Conservation (phyloP, 768 basidiomycete genomes). For the Sarcomyxa edulis region DNA sequence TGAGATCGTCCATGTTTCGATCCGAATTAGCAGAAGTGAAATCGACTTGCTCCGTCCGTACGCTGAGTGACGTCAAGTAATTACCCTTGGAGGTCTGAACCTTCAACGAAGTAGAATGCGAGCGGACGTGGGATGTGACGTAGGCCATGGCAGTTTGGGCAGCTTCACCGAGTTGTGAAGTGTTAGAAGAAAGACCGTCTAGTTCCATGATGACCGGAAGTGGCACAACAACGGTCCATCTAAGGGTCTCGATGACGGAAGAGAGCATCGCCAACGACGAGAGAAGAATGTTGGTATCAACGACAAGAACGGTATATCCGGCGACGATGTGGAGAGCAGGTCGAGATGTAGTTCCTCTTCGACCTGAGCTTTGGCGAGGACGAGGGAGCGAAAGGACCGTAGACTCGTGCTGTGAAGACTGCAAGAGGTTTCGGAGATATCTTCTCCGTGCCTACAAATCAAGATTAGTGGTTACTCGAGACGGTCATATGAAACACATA, state of each 20-base stretch:
- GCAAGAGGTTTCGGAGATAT: slow-evolving; percentile 67
- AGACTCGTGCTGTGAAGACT: slow-evolving; percentile 31
- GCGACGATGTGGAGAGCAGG: slow-evolving; percentile 56
- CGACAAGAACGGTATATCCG: slow-evolving; percentile 86
- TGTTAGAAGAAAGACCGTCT: slow-evolving; percentile 75
- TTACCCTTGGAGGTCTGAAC: slow-evolving; percentile 95
- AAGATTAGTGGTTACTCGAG: slow-evolving; percentile 9
- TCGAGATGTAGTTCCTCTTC: slow-evolving; percentile 24
- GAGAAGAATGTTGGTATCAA: slow-evolving; percentile 94
- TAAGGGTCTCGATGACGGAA: slow-evolving; percentile 69
- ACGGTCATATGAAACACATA: slow-evolving; percentile 21
- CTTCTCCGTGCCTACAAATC: slow-evolving; percentile 59
- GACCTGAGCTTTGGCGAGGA: slow-evolving; percentile 19
- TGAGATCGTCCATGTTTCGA: slow-evolving; percentile 91
- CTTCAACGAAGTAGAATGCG: slow-evolving; percentile 76
- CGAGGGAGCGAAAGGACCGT: slow-evolving; percentile 19
- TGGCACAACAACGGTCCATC: slow-evolving; percentile 89
- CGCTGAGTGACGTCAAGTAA: slow-evolving; percentile 76
- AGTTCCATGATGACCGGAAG: slow-evolving; percentile 96
- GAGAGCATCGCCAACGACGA: slow-evolving; percentile 72
- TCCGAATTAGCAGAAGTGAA: slow-evolving; percentile 48
- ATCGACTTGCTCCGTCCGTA: slow-evolving; percentile 82
- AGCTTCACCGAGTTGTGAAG: slow-evolving; percentile 62
- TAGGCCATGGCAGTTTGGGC: slow-evolving; percentile 73
- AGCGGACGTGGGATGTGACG: slow-evolving; percentile 69